Base-by-base conservation (phyloP, 108 stramenopile species). In the Fragilariopsis cylindrus region DNA sequence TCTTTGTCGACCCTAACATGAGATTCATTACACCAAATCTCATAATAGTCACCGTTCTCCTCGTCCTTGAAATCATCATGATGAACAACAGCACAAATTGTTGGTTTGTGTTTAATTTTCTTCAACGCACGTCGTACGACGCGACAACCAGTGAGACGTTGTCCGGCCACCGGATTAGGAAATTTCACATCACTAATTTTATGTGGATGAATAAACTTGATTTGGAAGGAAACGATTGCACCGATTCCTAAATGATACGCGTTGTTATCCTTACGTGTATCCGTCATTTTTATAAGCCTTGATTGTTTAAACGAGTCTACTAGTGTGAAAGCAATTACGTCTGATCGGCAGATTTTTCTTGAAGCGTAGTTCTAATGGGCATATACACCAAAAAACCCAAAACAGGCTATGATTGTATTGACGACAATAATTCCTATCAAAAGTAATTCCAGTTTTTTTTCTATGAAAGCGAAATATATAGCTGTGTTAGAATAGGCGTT, bases 191-290 rank as follows among this genome's bases (percentile, higher is more conserved):
- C 65, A 0, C 65, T 41, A n/a, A 43, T 7, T 6, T 43, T 41
- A 46, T 65, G 65, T 6, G 65, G 65, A 65, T 65, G 65, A 45
- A 65, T 5, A 46, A 65, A 65, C 65, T 65, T 65, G 45, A 7
- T 5, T 65, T 45, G 65, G 16, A 65, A 65, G 44, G 65, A 65
- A 48, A 65, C 65, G 7, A n/a, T 47, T 7, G 65, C 65, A 65
- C 44, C 65, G 43, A 65, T 48, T 65, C 65, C 65, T 9, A 65
- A 44, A 65, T 18, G 65, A 21, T 13, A 52, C 50, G 50, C 13
- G 12, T 52, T 52, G 30, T 30, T 30, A 30, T 30, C 30, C 1
- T 30, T 30, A 30, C 30, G 30, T 30, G 30, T 30, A 30, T 2
- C 30, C 30, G 30, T 30, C 30, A 30, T 30, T 30, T 30, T 30